These are phyloP conservation scores for Leishmania aethiopica DNA, from an alignment of 208 protist species.

Conservation along the genomic window DNA sequence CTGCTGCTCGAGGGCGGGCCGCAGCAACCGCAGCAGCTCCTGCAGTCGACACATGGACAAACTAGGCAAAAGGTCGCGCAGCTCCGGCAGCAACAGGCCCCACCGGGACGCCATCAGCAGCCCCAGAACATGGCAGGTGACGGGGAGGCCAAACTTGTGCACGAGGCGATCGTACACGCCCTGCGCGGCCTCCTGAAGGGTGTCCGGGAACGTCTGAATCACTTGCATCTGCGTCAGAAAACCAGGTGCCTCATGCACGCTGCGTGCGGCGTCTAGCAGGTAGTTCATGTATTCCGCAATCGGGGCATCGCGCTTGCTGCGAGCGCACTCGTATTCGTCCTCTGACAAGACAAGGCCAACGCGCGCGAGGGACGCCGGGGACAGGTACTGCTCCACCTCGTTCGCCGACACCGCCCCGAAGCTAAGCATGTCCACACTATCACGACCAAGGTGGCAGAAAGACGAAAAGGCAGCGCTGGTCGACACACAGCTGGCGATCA, in stretches of 20 bases:
- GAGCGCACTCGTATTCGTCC: constrained; percentile 68
- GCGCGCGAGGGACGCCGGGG: constrained; percentile 36
- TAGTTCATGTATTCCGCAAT: constrained; percentile 65
- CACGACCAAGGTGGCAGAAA: constrained; percentile 43
- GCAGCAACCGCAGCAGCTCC: constrained; percentile 72
- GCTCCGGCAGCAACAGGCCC: constrained; percentile 61
- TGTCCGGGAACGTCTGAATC: constrained; percentile 57
- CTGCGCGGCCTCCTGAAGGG: constrained; percentile 48
- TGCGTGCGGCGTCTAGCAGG: constrained; percentile 58
- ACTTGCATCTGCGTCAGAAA: constrained; percentile 45
- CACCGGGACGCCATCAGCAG: constrained; percentile 61
- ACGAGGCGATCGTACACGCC: constrained; percentile 50
- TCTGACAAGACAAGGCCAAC: constrained; percentile 58
- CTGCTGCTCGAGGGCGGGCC: constrained; percentile 48
- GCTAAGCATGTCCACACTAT: constrained; percentile 65
- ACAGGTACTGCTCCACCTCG: constrained; percentile 75
- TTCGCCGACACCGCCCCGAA: constrained; percentile 55
- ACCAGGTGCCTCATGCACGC: constrained; percentile 55
- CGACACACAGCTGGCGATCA: constrained; percentile 52
- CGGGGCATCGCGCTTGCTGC: constrained; percentile 54
- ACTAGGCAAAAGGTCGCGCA: constrained; percentile 55
- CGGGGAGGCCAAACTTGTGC: constrained; percentile 40
- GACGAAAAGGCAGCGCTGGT: constrained; percentile 24
- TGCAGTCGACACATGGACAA: constrained; percentile 58
- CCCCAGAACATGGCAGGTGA: constrained; percentile 55